phyloP scores from a whole-genome alignment of 345 rosid genomes.

The Lepidium aucheri region DNA sequence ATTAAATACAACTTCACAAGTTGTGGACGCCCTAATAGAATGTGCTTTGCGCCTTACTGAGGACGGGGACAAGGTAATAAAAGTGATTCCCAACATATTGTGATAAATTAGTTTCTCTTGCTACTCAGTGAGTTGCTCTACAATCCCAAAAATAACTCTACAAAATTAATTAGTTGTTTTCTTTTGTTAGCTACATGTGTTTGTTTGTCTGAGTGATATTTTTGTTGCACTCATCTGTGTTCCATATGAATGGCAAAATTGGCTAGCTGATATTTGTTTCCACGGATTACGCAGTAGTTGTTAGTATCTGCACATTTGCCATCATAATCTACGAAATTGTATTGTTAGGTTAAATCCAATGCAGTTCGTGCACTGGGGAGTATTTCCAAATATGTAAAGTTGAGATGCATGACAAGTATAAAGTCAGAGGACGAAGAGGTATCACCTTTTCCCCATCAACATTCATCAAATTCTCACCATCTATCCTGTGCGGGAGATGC shows the following conservation, averaged over 20 bases:
- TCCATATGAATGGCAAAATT: background rate
- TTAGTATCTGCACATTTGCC: background rate
- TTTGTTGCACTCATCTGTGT: background rate
- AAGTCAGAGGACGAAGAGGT: constrained; percentile 15
- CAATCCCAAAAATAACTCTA: background rate
- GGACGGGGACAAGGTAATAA: constrained; percentile 88
- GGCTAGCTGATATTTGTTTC: background rate
- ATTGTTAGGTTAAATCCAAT: constrained; percentile 60
- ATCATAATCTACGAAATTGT: background rate
- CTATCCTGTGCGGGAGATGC: constrained; percentile 31
- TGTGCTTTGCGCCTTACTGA: constrained; percentile 70
- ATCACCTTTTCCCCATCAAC: constrained; percentile 18
- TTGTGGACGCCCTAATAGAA: constrained; percentile 39
- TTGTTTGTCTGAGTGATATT: background rate
- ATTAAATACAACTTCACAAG: constrained; percentile 23
- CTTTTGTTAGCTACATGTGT: background rate
- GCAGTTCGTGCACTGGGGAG: constrained; percentile 91
- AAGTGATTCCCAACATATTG: background rate
- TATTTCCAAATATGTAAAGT: constrained; percentile 54
- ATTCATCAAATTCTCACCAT: constrained; percentile 11
- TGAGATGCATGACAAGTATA: constrained; percentile 28
- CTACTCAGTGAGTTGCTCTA: background rate
- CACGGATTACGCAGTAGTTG: background rate
- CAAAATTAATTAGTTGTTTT: background rate
- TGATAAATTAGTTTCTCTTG: background rate